Percentiles rank a stretch among this genome's conserved stretches.
Conservation (phyloP, 805 yeast species). For the Candida saitoana region DNA sequence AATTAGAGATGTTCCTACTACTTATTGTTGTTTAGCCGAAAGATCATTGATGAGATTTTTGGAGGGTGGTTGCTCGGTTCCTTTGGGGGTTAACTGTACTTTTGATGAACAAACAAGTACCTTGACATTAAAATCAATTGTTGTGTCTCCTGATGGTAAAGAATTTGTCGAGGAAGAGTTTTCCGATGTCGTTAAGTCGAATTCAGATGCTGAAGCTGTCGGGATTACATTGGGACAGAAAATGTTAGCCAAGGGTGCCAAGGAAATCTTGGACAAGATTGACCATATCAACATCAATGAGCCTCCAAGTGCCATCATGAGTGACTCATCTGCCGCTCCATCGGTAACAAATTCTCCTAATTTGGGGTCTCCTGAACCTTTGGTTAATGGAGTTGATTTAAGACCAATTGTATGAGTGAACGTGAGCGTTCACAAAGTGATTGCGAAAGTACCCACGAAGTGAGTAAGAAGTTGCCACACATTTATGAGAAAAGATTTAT, state of each 20-base stretch:
- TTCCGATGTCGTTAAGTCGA: constrained; percentile 33
- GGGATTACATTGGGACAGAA: constrained; percentile 68
- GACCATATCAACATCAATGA: constrained; percentile 61
- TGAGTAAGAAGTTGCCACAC: no score
- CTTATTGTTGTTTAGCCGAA: constrained; percentile 81
- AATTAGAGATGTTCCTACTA: constrained; percentile 62
- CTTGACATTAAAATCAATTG: constrained; percentile 62
- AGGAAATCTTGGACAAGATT: constrained; percentile 72
- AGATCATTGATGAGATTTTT: constrained; percentile 79
- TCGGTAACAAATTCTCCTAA: neutral
- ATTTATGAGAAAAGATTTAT: no score
- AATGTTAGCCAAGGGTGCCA: constrained; percentile 76
- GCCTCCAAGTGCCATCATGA: constrained; percentile 19
- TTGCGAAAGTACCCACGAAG: no score
- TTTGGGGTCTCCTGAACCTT: neutral
- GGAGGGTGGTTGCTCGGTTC: constrained; percentile 98
- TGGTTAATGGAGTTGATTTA: neutral
- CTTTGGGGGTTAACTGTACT: constrained; percentile 80
- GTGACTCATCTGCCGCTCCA: neutral
- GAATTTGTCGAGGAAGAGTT: constrained; percentile 58
- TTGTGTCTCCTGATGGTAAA: constrained; percentile 80
- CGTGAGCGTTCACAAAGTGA: no score
- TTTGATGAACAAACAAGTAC: constrained; percentile 42
- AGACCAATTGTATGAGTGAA: neutral
- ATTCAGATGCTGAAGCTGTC: constrained; percentile 60